A percentile compares a stretch with the other conserved stretches of the same genome.
These are phyloP conservation scores for Thymus mandschuricus DNA, from an alignment of 257 asterid species.

Conservation along the genomic window DNA sequence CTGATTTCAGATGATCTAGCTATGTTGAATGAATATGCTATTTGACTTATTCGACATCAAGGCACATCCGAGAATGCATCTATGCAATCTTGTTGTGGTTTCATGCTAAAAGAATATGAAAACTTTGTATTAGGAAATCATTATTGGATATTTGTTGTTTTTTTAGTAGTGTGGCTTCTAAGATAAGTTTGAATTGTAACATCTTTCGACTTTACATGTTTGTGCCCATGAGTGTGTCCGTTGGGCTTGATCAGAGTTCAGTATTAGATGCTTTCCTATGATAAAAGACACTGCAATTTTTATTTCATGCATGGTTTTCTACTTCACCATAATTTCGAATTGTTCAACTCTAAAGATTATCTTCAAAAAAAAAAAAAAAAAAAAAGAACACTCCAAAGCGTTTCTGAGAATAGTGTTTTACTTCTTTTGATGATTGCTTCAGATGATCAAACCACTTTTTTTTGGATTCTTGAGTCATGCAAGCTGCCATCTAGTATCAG, in stretches of 20 bases:
- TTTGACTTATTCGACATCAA: background rate
- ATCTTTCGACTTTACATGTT: background rate
- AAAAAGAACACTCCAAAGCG: no score
- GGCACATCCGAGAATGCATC: background rate
- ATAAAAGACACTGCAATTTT: background rate
- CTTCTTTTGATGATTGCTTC: slow-evolving; percentile 26
- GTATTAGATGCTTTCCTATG: background rate
- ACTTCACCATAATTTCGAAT: slow-evolving; percentile 1
- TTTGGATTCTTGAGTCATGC: slow-evolving; percentile 58
- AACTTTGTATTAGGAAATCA: background rate
- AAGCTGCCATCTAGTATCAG: slow-evolving; percentile 42
- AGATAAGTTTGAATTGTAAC: background rate
- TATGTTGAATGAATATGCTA: background rate
- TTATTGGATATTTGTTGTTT: background rate
- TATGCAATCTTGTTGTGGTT: background rate
- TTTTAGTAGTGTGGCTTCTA: background rate
- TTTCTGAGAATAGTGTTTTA: background rate
- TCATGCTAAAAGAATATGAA: background rate
- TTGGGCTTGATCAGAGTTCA: background rate
- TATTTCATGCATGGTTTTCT: background rate
- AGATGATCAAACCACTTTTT: slow-evolving; percentile 49
- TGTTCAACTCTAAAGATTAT: slow-evolving; percentile 5
- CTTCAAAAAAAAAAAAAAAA: no score
- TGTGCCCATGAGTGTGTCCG: background rate
- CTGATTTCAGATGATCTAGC: background rate